These are phyloP conservation scores for Exserohilum turcica DNA, from an alignment of 2,329 filamentous ascomycete genomes.

Conservation along the genomic window DNA sequence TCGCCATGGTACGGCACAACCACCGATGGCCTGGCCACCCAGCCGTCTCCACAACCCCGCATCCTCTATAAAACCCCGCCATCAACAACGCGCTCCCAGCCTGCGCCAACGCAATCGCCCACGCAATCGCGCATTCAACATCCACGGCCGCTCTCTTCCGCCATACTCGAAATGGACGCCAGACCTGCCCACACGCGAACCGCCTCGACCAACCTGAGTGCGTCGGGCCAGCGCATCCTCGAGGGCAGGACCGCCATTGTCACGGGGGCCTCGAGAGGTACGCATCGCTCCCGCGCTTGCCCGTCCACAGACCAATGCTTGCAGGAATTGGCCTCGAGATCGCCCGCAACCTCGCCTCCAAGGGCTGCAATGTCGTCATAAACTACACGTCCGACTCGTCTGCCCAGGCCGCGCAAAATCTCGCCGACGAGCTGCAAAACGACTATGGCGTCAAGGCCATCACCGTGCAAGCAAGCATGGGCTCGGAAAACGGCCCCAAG, in stretches of 20 bases:
- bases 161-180: constrained; percentile 41
- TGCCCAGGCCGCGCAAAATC: constrained; percentile 55
- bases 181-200: constrained; percentile 44
- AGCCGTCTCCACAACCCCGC: constrained; percentile 26
- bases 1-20: constrained; percentile 17
- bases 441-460: constrained; percentile 65
- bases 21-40: constrained; percentile 22
- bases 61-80: constrained; percentile 27
- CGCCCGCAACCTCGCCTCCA: constrained; percentile 72
- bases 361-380: constrained; percentile 71
- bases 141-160: constrained; percentile 1
- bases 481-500: constrained; percentile 63
- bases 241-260: constrained; percentile 79
- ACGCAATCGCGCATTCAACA: background rate
- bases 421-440: constrained; percentile 61
- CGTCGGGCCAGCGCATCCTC: constrained; percentile 45
- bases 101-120: background rate
- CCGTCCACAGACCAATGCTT: constrained; percentile 4
- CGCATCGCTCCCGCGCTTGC: background rate
- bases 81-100: constrained; percentile 10
- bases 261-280: constrained; percentile 80
- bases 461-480: constrained; percentile 73
- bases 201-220: constrained; percentile 48
- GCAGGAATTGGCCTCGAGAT: constrained; percentile 74
- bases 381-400: constrained; percentile 73